Conservation (phyloP, 768 basidiomycete genomes). For the Coprinopsis strossmayeri region DNA sequence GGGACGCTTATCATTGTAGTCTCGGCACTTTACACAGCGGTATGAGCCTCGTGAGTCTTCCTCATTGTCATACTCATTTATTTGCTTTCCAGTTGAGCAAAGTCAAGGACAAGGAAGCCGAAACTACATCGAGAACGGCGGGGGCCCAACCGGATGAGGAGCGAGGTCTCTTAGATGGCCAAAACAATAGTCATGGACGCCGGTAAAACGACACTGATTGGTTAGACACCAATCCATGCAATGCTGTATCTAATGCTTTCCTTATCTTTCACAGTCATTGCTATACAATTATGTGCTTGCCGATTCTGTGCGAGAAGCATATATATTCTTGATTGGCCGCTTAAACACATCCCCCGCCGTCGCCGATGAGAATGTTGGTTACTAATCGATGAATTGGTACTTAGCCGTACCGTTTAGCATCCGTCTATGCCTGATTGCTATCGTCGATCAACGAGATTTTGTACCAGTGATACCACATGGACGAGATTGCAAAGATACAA, state of each 20-base stretch:
- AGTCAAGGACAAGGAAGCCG: constrained; percentile 5
- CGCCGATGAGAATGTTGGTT: not conserved
- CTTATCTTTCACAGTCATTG: no score
- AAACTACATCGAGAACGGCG: not conserved
- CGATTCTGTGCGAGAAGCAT: no score
- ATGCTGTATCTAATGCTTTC: not conserved
- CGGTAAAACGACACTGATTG: not conserved
- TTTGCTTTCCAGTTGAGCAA: constrained; percentile 5
- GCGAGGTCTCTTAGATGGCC: not conserved
- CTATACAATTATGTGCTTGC: no score
- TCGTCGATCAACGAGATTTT: no score
- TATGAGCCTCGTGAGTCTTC: constrained; percentile 29
- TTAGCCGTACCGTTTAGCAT: no score
- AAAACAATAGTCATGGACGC: not conserved
- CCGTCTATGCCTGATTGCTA: no score
- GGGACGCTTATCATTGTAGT: constrained; percentile 62
- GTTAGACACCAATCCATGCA: no score
- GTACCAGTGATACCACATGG: no score
- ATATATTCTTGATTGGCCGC: not conserved
- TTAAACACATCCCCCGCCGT: not conserved
- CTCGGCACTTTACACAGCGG: constrained; percentile 56
- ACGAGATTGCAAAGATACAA: constrained; percentile 7
- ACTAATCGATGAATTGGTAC: constrained; percentile 1
- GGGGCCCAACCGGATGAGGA: constrained; percentile 2
- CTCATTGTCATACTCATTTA: not conserved